A percentile compares a stretch with the other conserved stretches of the same genome.
Conservation (phyloP, 2,329 filamentous ascomycete species). For the Aspergillus melleus region DNA sequence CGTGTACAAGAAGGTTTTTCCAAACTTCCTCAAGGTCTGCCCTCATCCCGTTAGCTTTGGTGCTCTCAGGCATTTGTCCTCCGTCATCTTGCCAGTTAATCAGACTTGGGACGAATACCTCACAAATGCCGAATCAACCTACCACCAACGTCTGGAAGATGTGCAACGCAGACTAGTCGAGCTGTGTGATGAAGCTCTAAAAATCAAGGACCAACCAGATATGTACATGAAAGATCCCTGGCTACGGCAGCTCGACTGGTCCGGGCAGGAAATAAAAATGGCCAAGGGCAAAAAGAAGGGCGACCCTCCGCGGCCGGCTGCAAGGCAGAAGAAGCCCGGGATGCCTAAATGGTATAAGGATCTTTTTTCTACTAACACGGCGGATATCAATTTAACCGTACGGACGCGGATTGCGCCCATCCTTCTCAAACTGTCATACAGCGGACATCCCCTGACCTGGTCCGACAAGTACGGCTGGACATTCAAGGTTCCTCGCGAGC, state of each 20-base stretch:
- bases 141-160: slow-evolving; percentile 71
- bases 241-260: slow-evolving; percentile 93
- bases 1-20: slow-evolving; percentile 92
- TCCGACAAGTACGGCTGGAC: slow-evolving; percentile 93
- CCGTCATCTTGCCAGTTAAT: slow-evolving; percentile 88
- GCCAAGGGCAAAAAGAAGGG: slow-evolving; percentile 86
- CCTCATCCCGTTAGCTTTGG: slow-evolving; percentile 98
- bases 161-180: slow-evolving; percentile 73
- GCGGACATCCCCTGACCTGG: slow-evolving; percentile 87
- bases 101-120: slow-evolving; percentile 86
- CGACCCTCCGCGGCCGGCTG: slow-evolving; percentile 73
- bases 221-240: slow-evolving; percentile 81
- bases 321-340: slow-evolving; percentile 87
- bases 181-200: slow-evolving; percentile 74
- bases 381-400: slow-evolving; percentile 73
- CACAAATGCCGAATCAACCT: slow-evolving; percentile 78
- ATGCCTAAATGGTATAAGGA: slow-evolving; percentile 97
- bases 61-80: slow-evolving; percentile 86
- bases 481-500: slow-evolving; percentile 68
- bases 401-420: slow-evolving; percentile 85
- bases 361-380: slow-evolving; percentile 69
- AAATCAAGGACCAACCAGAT: slow-evolving; percentile 67
- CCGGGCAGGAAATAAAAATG: slow-evolving; percentile 87
- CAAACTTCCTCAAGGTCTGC: slow-evolving; percentile 82
- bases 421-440: slow-evolving; percentile 81